These are phyloP conservation scores for Gossypium lobatum DNA, from an alignment of 441 rosid genomes.

Conservation along the genomic window DNA sequence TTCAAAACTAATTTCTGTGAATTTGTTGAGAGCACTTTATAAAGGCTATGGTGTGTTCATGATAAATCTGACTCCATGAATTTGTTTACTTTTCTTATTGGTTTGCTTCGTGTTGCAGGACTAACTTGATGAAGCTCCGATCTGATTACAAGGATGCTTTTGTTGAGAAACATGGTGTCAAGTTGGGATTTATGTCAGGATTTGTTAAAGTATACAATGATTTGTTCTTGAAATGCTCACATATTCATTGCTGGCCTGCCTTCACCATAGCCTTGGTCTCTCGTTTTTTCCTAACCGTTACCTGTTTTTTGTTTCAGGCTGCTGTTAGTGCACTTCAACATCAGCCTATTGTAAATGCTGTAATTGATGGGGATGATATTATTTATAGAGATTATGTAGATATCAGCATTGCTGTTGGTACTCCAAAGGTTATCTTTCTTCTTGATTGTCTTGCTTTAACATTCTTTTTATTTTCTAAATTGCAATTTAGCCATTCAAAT, in stretches of 20 bases:
- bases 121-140: constrained; percentile 94
- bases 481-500: neutral
- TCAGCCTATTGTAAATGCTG: constrained; percentile 94
- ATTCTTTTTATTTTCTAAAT: neutral
- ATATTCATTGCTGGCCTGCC: neutral
- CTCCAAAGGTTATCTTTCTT: constrained; percentile 57
- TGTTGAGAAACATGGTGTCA: constrained; percentile 89
- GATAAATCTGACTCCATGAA: neutral
- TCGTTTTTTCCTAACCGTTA: neutral
- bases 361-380: constrained; percentile 92
- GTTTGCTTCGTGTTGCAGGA: constrained; percentile 42
- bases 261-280: constrained; percentile 10
- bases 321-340: constrained; percentile 95
- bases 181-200: constrained; percentile 96
- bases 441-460: neutral
- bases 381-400: constrained; percentile 93
- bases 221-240: neutral
- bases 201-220: constrained; percentile 62
- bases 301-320: constrained; percentile 48
- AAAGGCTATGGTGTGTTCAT: neutral
- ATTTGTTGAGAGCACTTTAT: neutral
- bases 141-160: constrained; percentile 95
- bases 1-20: neutral
- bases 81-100: constrained; percentile 2
- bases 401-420: constrained; percentile 93